phyloP scores from a whole-genome alignment of 2,329 filamentous ascomycete species.

The Domatiomyces globalis region DNA sequence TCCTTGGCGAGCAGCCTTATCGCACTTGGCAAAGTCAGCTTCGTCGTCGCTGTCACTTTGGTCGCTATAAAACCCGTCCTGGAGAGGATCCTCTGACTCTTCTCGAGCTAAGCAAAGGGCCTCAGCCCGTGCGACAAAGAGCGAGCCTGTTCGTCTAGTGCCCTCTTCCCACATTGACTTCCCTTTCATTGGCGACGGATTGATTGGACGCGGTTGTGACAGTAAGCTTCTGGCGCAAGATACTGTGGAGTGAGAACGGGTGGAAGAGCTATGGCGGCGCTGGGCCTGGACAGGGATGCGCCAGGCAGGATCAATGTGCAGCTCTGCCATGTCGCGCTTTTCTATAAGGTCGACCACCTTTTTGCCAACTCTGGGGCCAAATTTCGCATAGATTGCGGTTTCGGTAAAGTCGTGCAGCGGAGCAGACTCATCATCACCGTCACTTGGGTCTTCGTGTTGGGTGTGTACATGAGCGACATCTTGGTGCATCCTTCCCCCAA shows the following conservation, averaged over 20 bases:
- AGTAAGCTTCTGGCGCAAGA: too few relatives aligned
- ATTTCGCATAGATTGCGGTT: constrained; percentile 6
- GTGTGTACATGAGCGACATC: background rate
- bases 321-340: constrained; percentile 10
- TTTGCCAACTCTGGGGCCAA: constrained; percentile 9
- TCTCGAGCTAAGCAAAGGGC: constrained; percentile 4
- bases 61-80: constrained; percentile 9
- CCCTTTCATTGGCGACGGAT: background rate
- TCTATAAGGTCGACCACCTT: constrained; percentile 12
- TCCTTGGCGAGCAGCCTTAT: constrained; percentile 5
- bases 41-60: constrained; percentile 1
- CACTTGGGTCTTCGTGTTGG: background rate
- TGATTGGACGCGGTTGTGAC: too few relatives aligned
- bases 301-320: constrained; percentile 18
- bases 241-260: too few relatives aligned
- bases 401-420: constrained; percentile 3
- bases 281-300: constrained; percentile 10
- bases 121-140: constrained; percentile 1
- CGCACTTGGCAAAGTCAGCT: constrained; percentile 1
- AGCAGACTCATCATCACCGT: background rate
- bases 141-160: constrained; percentile 1
- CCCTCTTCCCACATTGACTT: constrained; percentile 5
- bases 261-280: too few relatives aligned
- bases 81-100: constrained; percentile 18
- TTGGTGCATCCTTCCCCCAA: constrained; percentile 1